Base-by-base conservation (phyloP, 2,329 filamentous ascomycete species). In the Aspergillus oerlinghausenensis region DNA sequence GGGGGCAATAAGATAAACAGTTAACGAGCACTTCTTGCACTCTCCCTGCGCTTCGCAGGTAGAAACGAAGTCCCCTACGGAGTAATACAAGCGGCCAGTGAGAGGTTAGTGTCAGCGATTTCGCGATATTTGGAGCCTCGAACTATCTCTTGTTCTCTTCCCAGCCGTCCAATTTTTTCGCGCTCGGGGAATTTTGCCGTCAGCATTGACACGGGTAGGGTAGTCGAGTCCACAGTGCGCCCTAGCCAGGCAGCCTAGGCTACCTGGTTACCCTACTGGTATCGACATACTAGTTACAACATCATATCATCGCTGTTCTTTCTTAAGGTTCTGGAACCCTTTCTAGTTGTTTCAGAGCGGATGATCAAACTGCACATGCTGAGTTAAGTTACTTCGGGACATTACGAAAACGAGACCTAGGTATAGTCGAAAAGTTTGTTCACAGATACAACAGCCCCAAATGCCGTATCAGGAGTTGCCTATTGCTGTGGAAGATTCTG, bases 281-380 rank as follows among this genome's bases (percentile, higher is more conserved):
- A 35, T 17, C 32, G 11, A 35, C 14, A 35, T 35, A 35, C 32
- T 35, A 29, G 28, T 29, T 29, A 29, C 28, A 11, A 11, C 28
- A 29, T 29, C 28, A 29, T 29, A 32, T 55, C 38, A 49, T 56
- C 49, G 10, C 35, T 9, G 29, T 32, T 23, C 48, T n/a, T 51
- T 42, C 35, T 38, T 40, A 48, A 54, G 28, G 42, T 53, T 58
- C 43, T 58, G 54, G 53, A 56, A 56, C 50, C 8, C 11, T 14
- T 68, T 71, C 67, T 69, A 68, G 67, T 65, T 42, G 68, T 70
- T 71, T 71, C 69, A 70, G 60, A 49, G 32, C 9, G 55, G 69
- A 60, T 65, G 67, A 71, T 71, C 68, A 71, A 71, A 69, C 65
- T 55, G 60, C 54, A 53, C 52, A 35, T 47, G 52, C 45, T 49